Conservation (phyloP, 164 flowering plant genomes). For the Sedum album region DNA sequence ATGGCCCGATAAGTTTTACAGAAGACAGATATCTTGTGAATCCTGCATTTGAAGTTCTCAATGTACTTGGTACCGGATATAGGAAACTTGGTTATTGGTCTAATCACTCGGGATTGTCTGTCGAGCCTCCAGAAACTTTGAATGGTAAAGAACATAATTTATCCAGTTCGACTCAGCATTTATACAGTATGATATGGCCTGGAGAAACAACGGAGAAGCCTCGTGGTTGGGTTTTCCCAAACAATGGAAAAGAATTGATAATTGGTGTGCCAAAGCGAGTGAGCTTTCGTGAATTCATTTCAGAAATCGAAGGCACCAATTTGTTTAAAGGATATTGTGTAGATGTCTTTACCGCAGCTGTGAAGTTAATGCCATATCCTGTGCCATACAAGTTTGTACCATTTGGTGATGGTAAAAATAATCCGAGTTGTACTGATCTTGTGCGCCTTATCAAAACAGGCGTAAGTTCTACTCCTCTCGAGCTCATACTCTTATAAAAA, state of each 20-base stretch:
- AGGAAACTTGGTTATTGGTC: slow-evolving; percentile 74
- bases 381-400: slow-evolving; percentile 56
- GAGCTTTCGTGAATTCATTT: slow-evolving; percentile 51
- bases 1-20: slow-evolving; percentile 47
- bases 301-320: slow-evolving; percentile 31
- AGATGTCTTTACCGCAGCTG: slow-evolving; percentile 69
- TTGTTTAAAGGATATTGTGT: slow-evolving; percentile 61
- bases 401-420: slow-evolving; percentile 50
- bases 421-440: slow-evolving; percentile 51
- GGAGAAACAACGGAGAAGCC: slow-evolving; percentile 51
- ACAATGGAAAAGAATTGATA: slow-evolving; percentile 47
- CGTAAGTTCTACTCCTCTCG: slow-evolving; percentile 28
- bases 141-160: slow-evolving; percentile 31
- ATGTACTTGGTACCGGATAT: slow-evolving; percentile 53
- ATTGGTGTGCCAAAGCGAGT: slow-evolving; percentile 68
- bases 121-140: slow-evolving; percentile 35
- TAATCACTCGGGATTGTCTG: slow-evolving; percentile 51
- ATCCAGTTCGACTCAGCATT: slow-evolving; percentile 25
- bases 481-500: background rate
- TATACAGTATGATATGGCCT: slow-evolving; percentile 58
- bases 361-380: slow-evolving; percentile 60
- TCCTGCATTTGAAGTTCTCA: slow-evolving; percentile 65
- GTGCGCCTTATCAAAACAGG: slow-evolving; percentile 22
- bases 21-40: slow-evolving; percentile 31
- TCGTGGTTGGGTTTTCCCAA: slow-evolving; percentile 85